Percentiles rank a stretch among this genome's conserved stretches.
These are phyloP conservation scores for Hemerocallis citrina DNA, from an alignment of 106 monocot genomes.

Conservation along the genomic window DNA sequence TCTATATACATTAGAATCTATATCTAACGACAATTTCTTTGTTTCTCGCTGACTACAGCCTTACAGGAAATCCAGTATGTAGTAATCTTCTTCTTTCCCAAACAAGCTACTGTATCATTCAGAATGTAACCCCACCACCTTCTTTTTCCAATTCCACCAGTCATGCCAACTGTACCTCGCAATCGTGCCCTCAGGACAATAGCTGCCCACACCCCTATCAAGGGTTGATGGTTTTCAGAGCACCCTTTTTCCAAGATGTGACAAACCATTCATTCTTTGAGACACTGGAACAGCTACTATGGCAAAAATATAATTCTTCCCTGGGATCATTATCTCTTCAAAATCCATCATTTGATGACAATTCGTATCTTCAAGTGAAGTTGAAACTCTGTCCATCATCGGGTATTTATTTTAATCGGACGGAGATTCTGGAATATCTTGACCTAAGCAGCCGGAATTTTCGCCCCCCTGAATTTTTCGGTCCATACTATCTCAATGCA, in stretches of 20 bases:
- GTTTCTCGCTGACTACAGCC: constrained; percentile 18
- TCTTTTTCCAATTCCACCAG: no score
- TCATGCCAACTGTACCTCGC: background rate
- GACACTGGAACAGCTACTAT: constrained; percentile 16
- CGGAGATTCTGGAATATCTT: constrained; percentile 27
- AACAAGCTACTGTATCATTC: constrained; percentile 19
- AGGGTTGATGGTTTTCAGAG: constrained; percentile 47
- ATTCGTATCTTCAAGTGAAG: constrained; percentile 37
- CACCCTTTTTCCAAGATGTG: constrained; percentile 42
- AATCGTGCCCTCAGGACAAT: constrained; percentile 7
- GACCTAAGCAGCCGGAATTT: constrained; percentile 27
- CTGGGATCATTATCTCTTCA: constrained; percentile 12
- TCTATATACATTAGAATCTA: background rate
- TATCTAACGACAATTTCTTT: background rate
- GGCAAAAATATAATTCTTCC: constrained; percentile 2
- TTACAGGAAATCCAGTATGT: constrained; percentile 46
- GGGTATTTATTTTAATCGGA: constrained; percentile 23
- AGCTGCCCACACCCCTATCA: constrained; percentile 39
- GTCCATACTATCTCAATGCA: constrained; percentile 39
- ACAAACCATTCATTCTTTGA: constrained; percentile 6
- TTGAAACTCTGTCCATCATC: constrained; percentile 32
- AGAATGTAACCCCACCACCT: constrained; percentile 1
- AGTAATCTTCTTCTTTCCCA: constrained; percentile 12
- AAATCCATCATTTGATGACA: constrained; percentile 18
- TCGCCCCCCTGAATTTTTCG: constrained; percentile 28